These are phyloP conservation scores for Ceriops tagal DNA, from an alignment of 345 rosid genomes.

Conservation along the genomic window DNA sequence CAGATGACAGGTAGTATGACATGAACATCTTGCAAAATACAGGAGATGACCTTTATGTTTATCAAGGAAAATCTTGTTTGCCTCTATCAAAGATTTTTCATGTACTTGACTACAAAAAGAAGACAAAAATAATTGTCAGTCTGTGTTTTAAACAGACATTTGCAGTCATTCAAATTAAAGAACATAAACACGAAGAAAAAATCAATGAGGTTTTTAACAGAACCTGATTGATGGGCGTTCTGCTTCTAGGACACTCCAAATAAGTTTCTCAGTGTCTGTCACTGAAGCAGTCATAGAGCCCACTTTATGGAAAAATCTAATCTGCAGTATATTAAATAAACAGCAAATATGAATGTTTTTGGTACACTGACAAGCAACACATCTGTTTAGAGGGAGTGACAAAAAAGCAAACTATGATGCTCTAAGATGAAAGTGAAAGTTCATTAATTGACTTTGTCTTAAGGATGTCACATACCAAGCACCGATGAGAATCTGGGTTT, in stretches of 20 bases:
- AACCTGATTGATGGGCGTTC: constrained; percentile 89
- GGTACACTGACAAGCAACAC: not conserved
- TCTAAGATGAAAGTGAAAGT: not conserved
- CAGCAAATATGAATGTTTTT: constrained; percentile 4
- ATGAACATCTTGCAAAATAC: constrained; percentile 5
- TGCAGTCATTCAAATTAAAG: not conserved
- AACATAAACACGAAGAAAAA: not conserved
- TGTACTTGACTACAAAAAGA: constrained; percentile 64
- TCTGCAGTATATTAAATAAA: constrained; percentile 41
- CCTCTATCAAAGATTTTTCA: constrained; percentile 67
- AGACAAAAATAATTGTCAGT: not conserved
- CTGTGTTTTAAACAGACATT: not conserved
- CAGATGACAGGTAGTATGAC: not conserved
- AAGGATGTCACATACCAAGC: constrained; percentile 55
- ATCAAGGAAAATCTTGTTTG: constrained; percentile 65
- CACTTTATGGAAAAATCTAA: constrained; percentile 75
- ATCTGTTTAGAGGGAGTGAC: not conserved
- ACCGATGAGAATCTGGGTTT: constrained; percentile 81
- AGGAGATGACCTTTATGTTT: constrained; percentile 61
- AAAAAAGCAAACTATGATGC: not conserved
- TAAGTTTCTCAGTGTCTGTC: constrained; percentile 68
- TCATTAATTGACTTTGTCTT: not conserved
- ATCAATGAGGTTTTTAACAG: not conserved
- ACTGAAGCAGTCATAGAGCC: constrained; percentile 58
- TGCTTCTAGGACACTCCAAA: constrained; percentile 84